A percentile compares a stretch with the other conserved stretches of the same genome.
Evolutionary conservation across 2,329 filamentous ascomycete genomes (phyloP).

Genomic region (Clarireedia hainanense): DNA sequence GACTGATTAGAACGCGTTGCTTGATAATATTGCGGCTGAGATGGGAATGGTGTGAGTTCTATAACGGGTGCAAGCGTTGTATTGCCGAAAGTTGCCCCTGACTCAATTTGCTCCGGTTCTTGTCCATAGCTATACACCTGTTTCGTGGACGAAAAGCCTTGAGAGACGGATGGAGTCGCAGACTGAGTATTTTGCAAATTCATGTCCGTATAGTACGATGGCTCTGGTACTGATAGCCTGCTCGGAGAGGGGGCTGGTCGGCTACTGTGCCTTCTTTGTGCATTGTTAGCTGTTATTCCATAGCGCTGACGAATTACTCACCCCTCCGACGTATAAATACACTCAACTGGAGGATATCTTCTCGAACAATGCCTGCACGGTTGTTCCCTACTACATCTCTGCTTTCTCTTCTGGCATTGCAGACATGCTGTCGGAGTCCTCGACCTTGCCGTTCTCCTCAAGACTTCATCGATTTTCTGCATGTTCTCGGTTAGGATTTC

Average conservation of each 20-base stretch:
- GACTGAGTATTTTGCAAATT: not conserved
- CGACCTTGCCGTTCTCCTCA: not conserved
- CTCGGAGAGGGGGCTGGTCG: not conserved
- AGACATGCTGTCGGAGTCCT: constrained; percentile 6
- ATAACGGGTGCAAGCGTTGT: not conserved
- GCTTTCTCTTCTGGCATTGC: constrained; percentile 9
- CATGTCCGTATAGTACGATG: not conserved
- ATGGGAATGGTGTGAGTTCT: not conserved
- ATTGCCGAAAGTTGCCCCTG: not conserved
- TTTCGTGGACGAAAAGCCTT: not conserved
- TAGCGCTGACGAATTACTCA: not conserved
- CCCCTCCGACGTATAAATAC: constrained; percentile 5
- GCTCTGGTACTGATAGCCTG: not conserved
- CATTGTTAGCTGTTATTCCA: not conserved
- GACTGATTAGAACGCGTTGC: not conserved
- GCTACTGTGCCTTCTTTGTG: not conserved
- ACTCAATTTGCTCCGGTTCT: not conserved
- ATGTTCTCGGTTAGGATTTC: constrained; percentile 3
- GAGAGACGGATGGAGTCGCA: not conserved
- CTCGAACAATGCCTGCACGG: constrained; percentile 9
- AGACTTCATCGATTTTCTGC: constrained; percentile 9
- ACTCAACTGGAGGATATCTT: constrained; percentile 7
- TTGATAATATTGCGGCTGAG: not conserved
- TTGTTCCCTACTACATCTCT: constrained; percentile 8
- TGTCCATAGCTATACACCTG: not conserved